Evolutionary conservation across 768 basidiomycete species (phyloP), one percentile per base, ranked within the genome.

Genomic region (Pleurotus sapidus): DNA sequence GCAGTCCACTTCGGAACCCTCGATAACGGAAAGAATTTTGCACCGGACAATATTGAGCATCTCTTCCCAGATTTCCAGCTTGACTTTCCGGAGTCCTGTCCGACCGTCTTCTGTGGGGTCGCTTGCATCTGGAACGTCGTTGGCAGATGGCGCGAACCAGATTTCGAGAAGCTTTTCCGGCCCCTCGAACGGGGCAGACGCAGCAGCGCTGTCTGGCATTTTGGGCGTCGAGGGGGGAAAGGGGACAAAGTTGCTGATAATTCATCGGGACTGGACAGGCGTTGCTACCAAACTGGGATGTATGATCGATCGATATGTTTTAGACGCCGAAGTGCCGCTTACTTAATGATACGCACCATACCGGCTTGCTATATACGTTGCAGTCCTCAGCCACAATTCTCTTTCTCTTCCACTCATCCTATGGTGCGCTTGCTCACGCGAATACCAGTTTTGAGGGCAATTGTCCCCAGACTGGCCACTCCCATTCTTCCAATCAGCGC

Each of bases 11-110:
- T 96, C 92, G n/a, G 80, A 73, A 58, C 96, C 97, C 67, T 91
- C 81, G 46, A 97, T 80, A 56, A 91, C 86, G 68, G 88, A 96
- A 69, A 99, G 83, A 39, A 98, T 91, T 68, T 97, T 93, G 80
- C 97, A 99, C 69, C 91, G 87, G 69, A 99, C 97, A 61, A 96
- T 91, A 73, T 87, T 88, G 59, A 99, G 85, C 94, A 99, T 97
- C 58, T 93, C 91, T 74, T 97, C 95, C 97, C 97, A 99, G 30
- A 90, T 77, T 27, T 78, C 71, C 58, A 87, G 78, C 63, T 84
- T 78, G 34, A 99, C 87, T 63, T 77, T 82, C 57, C 95, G 79
- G 46, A 99, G 81, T 38, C 97, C 97, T 18, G 73, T 72, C 69
- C 79, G 84, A 67, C 72, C 78, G 61, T 74, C 72, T 37, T 67